Evolutionary conservation across 2,329 filamentous ascomycete species (phyloP).

Genomic region (Cadophora malorum): DNA sequence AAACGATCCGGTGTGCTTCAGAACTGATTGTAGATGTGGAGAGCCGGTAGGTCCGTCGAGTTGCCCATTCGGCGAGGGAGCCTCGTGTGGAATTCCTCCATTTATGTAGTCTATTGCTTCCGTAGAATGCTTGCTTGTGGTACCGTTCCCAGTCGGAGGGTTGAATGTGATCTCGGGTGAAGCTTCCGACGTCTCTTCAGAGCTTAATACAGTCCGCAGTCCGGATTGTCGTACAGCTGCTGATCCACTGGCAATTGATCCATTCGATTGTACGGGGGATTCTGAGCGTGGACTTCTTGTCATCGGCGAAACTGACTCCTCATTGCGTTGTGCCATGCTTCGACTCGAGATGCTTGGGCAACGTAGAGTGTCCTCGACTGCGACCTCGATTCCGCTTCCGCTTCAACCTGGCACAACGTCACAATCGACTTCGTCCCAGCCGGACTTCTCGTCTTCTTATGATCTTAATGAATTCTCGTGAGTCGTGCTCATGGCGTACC

Average conservation of each 20-base stretch:
- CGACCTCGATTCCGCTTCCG: conserved; percentile 4
- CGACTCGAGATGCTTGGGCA: conserved; percentile 12
- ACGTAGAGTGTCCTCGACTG: conserved; percentile 4
- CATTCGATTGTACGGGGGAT: conserved; percentile 37
- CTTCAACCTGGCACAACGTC: conserved; percentile 17
- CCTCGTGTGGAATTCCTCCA: conserved; percentile 41
- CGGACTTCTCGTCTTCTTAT: conserved; percentile 8
- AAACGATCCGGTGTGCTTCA: conserved; percentile 33
- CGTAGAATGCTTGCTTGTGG: conserved; percentile 25
- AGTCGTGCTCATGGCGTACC: conserved; percentile 22
- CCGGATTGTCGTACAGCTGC: conserved; percentile 38
- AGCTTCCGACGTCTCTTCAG: conserved; percentile 28
- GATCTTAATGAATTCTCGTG: conserved; percentile 9
- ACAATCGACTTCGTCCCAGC: conserved; percentile 3
- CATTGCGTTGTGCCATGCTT: conserved; percentile 41
- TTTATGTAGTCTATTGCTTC: conserved; percentile 46
- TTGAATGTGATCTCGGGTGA: conserved; percentile 28
- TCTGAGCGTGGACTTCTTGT: conserved; percentile 43
- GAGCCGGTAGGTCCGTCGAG: conserved; percentile 20
- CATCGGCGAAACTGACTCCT: conserved; percentile 48
- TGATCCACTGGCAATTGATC: conserved; percentile 36
- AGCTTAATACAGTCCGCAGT: conserved; percentile 40
- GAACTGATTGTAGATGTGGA: conserved; percentile 31
- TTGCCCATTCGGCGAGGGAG: conserved; percentile 23
- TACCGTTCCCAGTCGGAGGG: conserved; percentile 30